These are phyloP conservation scores for Colletotrichum chrysophilum DNA, from an alignment of 2,329 filamentous ascomycete species.

Conservation along the genomic window DNA sequence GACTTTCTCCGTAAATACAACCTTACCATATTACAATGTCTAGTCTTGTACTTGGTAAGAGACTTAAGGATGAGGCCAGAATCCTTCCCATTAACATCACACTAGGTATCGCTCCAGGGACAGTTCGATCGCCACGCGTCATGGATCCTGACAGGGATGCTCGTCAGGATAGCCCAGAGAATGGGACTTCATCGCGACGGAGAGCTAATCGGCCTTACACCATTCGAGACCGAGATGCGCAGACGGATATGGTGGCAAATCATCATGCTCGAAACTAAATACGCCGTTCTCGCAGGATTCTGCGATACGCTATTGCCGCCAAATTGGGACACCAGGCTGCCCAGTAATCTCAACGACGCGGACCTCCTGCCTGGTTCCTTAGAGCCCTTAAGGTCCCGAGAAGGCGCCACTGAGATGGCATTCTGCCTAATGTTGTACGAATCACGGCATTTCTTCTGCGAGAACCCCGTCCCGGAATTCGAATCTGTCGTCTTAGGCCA, in stretches of 20 bases:
- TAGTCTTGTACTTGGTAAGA: constrained; percentile 63
- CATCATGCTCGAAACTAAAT: constrained; percentile 11
- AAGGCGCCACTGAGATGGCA: constrained; percentile 44
- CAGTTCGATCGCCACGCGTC: constrained; percentile 63
- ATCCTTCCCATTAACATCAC: constrained; percentile 20
- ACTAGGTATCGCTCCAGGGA: constrained; percentile 58
- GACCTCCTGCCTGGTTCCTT: constrained; percentile 57
- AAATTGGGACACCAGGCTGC: constrained; percentile 47
- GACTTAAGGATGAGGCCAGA: constrained; percentile 54
- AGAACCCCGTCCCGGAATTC: constrained; percentile 42
- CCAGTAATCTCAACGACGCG: constrained; percentile 63
- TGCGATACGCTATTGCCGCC: constrained; percentile 61
- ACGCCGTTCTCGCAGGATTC: constrained; percentile 32
- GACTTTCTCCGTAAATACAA: constrained; percentile 65
- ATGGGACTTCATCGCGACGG: constrained; percentile 71
- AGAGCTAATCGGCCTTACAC: constrained; percentile 56
- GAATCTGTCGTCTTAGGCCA: constrained; percentile 43
- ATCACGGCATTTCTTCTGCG: constrained; percentile 54
- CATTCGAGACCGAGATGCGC: constrained; percentile 71
- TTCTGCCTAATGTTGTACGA: constrained; percentile 46
- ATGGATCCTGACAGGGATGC: constrained; percentile 65
- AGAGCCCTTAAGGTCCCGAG: constrained; percentile 53
- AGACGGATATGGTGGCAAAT: constrained; percentile 68
- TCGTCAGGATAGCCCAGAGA: constrained; percentile 68
- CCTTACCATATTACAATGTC: constrained; percentile 61